Conservation (phyloP, 2,329 filamentous ascomycete genomes). For the Colletotrichum kahawae region DNA sequence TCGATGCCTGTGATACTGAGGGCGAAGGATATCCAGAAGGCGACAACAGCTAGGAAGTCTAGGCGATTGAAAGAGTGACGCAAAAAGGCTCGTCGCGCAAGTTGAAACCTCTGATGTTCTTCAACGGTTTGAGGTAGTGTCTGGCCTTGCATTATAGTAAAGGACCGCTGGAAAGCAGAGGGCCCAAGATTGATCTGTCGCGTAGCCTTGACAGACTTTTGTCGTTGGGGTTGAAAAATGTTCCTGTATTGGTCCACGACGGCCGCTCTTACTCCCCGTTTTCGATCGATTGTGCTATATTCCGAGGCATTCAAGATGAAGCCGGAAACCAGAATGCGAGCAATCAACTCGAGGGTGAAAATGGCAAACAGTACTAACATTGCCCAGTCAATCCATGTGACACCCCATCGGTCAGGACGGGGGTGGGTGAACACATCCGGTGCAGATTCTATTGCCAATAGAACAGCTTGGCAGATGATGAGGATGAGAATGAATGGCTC, state of each 20-base stretch:
- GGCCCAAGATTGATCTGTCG: constrained; percentile 54
- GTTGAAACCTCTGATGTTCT: constrained; percentile 81
- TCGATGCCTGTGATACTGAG: constrained; percentile 76
- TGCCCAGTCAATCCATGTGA: constrained; percentile 74
- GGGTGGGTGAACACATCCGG: constrained; percentile 71
- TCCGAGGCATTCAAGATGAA: constrained; percentile 89
- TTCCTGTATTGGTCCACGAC: constrained; percentile 77
- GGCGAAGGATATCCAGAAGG: constrained; percentile 90
- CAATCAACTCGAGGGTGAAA: constrained; percentile 85
- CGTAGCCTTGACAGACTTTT: constrained; percentile 66
- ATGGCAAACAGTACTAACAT: constrained; percentile 84
- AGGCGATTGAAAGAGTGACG: constrained; percentile 95
- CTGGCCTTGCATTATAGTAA: constrained; percentile 75
- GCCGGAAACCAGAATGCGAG: constrained; percentile 90
- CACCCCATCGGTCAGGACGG: constrained; percentile 70
- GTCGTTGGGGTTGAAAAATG: constrained; percentile 82
- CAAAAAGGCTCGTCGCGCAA: constrained; percentile 90
- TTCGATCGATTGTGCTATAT: constrained; percentile 88
- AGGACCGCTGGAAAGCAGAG: constrained; percentile 74
- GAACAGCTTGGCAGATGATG: constrained; percentile 85
- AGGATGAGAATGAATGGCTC: constrained; percentile 87
- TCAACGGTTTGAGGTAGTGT: constrained; percentile 66
- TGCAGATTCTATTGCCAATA: constrained; percentile 85
- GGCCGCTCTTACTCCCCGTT: constrained; percentile 74
- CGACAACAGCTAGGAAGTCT: constrained; percentile 92